phyloP scores from a whole-genome alignment of 2,329 filamentous ascomycete species.

The Hawksworthiomyces lignivorus region DNA sequence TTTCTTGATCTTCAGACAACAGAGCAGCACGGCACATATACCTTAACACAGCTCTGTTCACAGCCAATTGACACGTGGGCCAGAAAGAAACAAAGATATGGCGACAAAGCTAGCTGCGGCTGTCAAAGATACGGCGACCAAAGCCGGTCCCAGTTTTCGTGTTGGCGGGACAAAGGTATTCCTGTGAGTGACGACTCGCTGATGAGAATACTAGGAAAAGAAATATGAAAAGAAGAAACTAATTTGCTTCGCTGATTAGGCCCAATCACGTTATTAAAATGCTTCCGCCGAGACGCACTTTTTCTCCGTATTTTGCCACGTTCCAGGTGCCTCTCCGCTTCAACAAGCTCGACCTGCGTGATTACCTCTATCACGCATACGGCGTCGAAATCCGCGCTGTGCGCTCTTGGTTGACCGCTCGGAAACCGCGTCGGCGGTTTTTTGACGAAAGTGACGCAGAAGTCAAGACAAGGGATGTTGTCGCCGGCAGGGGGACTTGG shows the following conservation, averaged over 20 bases:
- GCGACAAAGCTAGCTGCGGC: constrained; percentile 25
- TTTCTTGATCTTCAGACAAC: constrained; percentile 1
- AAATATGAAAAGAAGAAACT: background rate
- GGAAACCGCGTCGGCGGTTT: constrained; percentile 49
- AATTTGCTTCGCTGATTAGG: constrained; percentile 35
- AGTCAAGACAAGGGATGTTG: constrained; percentile 1
- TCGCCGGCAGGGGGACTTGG: constrained; percentile 39
- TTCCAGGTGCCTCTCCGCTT: constrained; percentile 88
- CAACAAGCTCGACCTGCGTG: constrained; percentile 93
- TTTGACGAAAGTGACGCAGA: constrained; percentile 26
- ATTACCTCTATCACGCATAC: constrained; percentile 89
- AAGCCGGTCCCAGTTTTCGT: constrained; percentile 31
- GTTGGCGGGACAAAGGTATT: constrained; percentile 48
- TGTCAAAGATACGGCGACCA: constrained; percentile 28
- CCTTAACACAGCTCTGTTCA: too few relatives aligned
- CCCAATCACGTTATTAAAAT: constrained; percentile 77
- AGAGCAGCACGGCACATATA: too few relatives aligned
- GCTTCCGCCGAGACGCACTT: constrained; percentile 59
- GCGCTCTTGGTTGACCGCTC: constrained; percentile 71
- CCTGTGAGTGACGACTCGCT: constrained; percentile 34
- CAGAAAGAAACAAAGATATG: constrained; percentile 12
- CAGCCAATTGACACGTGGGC: background rate
- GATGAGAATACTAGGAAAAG: background rate
- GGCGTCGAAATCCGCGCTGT: constrained; percentile 63
- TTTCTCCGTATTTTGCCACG: constrained; percentile 72